Conservation (phyloP, 2,329 filamentous ascomycete genomes). For the Ascocoryne sarcoides region DNA sequence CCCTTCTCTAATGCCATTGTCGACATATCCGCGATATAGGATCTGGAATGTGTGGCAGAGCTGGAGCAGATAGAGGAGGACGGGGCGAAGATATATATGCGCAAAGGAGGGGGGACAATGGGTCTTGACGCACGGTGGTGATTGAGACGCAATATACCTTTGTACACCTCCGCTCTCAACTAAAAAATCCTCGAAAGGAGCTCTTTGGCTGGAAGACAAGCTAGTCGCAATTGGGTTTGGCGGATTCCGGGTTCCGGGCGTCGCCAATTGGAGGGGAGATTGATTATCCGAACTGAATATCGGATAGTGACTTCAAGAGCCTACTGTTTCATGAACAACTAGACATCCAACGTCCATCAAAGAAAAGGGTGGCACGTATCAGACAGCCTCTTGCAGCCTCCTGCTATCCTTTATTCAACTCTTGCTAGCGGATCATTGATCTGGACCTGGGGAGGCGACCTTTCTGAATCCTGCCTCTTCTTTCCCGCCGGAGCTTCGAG, state of each 20-base stretch:
- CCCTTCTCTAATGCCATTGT: conserved; percentile 20
- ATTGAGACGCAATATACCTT: neutral
- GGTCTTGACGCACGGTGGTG: too few species aligned
- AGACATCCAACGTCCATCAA: too few species aligned
- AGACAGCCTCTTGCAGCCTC: too few species aligned
- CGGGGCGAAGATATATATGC: neutral
- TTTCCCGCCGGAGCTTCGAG: neutral
- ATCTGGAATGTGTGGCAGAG: neutral
- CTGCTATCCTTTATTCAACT: neutral
- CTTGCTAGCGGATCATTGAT: neutral
- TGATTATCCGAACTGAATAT: too few species aligned
- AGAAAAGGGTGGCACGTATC: too few species aligned
- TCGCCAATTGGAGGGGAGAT: too few species aligned
- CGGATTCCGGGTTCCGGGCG: too few species aligned
- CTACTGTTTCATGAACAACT: too few species aligned
- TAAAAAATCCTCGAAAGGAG: neutral
- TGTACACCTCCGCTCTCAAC: neutral
- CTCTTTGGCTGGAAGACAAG: too few species aligned
- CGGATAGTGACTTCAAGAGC: too few species aligned
- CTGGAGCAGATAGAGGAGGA: neutral
- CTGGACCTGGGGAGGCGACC: neutral
- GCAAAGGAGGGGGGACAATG: neutral
- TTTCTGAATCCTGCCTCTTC: too few species aligned
- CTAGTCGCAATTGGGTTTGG: too few species aligned
- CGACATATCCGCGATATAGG: neutral